Evolutionary conservation across 805 yeast species (phyloP), one percentile per base, ranked within the genome.

Genomic region (Yamadazyma takamatsuzukensis): DNA sequence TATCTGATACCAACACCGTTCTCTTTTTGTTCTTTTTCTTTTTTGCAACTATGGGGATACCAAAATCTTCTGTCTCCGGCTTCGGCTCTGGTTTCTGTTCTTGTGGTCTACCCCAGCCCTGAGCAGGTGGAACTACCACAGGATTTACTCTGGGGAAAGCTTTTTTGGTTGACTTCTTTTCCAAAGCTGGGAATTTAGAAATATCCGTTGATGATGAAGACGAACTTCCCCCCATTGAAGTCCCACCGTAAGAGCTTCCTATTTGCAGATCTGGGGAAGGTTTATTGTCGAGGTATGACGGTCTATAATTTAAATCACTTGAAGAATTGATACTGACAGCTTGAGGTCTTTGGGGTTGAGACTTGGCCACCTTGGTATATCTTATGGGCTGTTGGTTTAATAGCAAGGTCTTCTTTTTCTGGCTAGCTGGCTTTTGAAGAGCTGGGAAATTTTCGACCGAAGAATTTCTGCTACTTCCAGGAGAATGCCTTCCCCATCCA

Each of bases 141-240:
- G 79, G 76, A 29, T 76, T 77, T 4, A 82, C 84, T 25, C 83
- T 66, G 2, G 88, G 85, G 33, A 74, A 65, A 6, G 40, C 44
- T 36, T 47, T 56, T 37, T 58, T 61, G 3, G 41, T 41, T 30
- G 56, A 48, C 48, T 70, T 72, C 45, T 67, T 61, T 38, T 55
- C 59, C 22, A 72, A 51, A 0, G 75, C 66, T 3, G 84, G 83
- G 48, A 78, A 73, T 40, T 70, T 56, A 10, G 48, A 14, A 16
- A 47, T 23, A 29, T 40, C 42, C 21, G 42, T 39, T 31, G 33
- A 42, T 3, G 40, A 18, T 19, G 33, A 10, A 6, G 63, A 53
- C 33, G 56, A 53, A 27, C 48, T 48, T 11, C 36, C n/a, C 7
- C 27, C 25, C 4, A 30, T 21, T 19, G 41, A 25, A 29, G 37